Conservation (phyloP, 1,284 basidiomycete genomes). For the Omphalotus olearius region DNA sequence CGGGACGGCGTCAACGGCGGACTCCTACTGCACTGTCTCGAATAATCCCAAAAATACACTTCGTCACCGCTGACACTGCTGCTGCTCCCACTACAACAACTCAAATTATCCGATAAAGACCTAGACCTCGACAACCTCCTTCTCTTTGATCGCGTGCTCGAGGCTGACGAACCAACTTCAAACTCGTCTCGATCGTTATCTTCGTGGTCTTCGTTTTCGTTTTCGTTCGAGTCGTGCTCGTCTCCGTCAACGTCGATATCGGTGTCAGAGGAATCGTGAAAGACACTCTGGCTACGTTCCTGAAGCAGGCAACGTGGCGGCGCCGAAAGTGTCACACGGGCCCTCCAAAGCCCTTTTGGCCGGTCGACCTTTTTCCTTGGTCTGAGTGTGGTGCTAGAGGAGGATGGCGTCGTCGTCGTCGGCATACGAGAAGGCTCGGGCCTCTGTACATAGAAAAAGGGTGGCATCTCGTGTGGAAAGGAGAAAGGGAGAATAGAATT, state of each 20-base stretch:
- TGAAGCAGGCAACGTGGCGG: slow-evolving; percentile 19
- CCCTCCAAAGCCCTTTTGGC: slow-evolving; percentile 48
- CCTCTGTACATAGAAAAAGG: slow-evolving; percentile 5
- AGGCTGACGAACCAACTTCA: slow-evolving; percentile 6
- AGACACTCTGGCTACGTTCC: slow-evolving; percentile 13
- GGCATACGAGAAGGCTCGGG: slow-evolving; percentile 4
- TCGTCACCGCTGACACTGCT: slow-evolving; percentile 30
- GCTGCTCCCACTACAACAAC: slow-evolving; percentile 13
- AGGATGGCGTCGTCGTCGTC: background rate
- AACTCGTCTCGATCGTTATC: slow-evolving; percentile 2
- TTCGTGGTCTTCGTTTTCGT: background rate
- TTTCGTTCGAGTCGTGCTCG: background rate
- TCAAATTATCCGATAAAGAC: background rate
- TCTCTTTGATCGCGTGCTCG: slow-evolving; percentile 9
- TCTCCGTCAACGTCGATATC: slow-evolving; percentile 21
- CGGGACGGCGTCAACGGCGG: background rate
- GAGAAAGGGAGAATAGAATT: slow-evolving; percentile 1
- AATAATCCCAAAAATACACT: slow-evolving; percentile 29
- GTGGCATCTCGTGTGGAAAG: slow-evolving; percentile 3
- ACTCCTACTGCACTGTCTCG: slow-evolving; percentile 3
- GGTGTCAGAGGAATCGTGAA: slow-evolving; percentile 18
- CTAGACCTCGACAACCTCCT: slow-evolving; percentile 9
- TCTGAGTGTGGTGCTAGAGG: slow-evolving; percentile 1
- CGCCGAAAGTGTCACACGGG: slow-evolving; percentile 31
- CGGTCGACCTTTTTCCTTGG: slow-evolving; percentile 17